Evolutionary conservation across 1,284 basidiomycete species (phyloP).

Genomic region (Boletus sp.): DNA sequence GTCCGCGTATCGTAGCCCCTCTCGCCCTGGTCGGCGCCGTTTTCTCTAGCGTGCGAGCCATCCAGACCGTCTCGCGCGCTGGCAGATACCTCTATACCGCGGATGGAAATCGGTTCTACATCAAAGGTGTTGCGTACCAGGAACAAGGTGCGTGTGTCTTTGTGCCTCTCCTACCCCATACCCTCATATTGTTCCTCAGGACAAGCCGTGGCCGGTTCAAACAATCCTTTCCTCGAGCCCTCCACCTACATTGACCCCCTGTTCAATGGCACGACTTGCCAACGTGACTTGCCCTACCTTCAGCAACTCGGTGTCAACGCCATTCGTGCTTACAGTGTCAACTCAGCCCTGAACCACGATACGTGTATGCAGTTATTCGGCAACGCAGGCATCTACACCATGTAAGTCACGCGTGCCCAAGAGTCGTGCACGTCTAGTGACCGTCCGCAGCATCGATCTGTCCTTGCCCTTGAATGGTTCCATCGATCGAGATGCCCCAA

Average conservation of each 20-base stretch:
- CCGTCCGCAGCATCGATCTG: slow-evolving; percentile 70
- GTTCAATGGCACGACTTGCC: slow-evolving; percentile 67
- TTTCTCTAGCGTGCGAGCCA: slow-evolving; percentile 51
- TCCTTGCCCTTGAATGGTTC: slow-evolving; percentile 86
- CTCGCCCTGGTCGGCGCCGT: slow-evolving; percentile 33
- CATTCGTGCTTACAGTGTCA: slow-evolving; percentile 85
- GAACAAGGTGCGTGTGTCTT: slow-evolving; percentile 62
- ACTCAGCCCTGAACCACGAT: slow-evolving; percentile 83
- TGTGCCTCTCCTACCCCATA: neutral
- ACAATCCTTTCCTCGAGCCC: slow-evolving; percentile 80
- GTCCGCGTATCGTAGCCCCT: slow-evolving; percentile 15
- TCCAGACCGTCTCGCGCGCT: slow-evolving; percentile 60
- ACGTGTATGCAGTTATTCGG: slow-evolving; percentile 82
- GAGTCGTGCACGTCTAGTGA: slow-evolving; percentile 13
- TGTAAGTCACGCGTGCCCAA: slow-evolving; percentile 54
- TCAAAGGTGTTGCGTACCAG: slow-evolving; percentile 93
- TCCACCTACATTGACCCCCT: slow-evolving; percentile 79
- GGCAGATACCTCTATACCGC: slow-evolving; percentile 82
- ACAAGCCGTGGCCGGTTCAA: slow-evolving; percentile 48
- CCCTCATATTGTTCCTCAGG: slow-evolving; percentile 41
- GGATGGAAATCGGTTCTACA: slow-evolving; percentile 80
- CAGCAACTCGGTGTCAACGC: slow-evolving; percentile 72
- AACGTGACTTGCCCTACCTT: slow-evolving; percentile 80
- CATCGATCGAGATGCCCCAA: slow-evolving; percentile 74
- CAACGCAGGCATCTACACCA: slow-evolving; percentile 84